Conservation (phyloP, 257 asterid species). For the Nicotiana noctiflora region DNA sequence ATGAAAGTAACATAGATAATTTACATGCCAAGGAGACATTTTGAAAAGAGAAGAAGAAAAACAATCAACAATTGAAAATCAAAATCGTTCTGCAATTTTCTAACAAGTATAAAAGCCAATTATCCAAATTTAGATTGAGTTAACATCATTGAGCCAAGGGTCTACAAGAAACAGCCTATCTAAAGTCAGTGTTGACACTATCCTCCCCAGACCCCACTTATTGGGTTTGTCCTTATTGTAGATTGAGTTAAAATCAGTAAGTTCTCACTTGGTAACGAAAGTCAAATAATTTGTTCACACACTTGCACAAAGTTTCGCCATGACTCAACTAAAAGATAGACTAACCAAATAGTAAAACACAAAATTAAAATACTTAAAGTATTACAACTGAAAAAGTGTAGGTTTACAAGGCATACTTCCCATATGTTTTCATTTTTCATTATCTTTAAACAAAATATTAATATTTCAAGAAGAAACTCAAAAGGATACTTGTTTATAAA, state of each 20-base stretch:
- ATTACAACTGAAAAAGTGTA: background rate
- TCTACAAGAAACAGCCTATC: too few species aligned
- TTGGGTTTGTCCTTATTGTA: too few species aligned
- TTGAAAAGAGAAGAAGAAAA: background rate
- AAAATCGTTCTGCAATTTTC: background rate
- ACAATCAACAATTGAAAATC: background rate
- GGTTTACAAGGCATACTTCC: background rate
- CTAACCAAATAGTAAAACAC: background rate
- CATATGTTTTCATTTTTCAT: background rate
- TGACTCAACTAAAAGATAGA: background rate
- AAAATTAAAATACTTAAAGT: background rate
- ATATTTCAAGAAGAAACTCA: conserved; percentile 6
- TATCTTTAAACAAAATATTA: background rate
- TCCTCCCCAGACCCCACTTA: too few species aligned
- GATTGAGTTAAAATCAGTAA: background rate
- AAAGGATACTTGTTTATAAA: background rate
- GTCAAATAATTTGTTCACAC: background rate
- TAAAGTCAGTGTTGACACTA: too few species aligned
- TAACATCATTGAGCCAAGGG: too few species aligned
- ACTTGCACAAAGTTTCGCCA: background rate
- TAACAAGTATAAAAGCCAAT: background rate
- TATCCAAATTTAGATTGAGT: background rate
- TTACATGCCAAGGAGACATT: background rate
- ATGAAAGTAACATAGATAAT: background rate
- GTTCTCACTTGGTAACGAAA: background rate